These are phyloP conservation scores for Hypomyces rosellus DNA, from an alignment of 2,329 filamentous ascomycete species.

Conservation along the genomic window DNA sequence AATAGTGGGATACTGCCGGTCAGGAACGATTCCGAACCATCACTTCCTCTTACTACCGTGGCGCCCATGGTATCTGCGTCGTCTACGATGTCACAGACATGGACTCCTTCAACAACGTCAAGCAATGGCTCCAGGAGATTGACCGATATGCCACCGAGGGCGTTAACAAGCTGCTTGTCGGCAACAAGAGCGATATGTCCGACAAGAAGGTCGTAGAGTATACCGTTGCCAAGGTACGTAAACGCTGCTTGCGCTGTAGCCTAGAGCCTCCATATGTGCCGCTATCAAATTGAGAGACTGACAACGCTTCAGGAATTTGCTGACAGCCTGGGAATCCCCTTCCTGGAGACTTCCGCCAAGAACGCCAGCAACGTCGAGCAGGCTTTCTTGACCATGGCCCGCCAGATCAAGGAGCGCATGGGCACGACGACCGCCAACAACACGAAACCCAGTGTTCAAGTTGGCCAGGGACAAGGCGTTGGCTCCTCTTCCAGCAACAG, in stretches of 20 bases:
- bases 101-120: conserved; percentile 99
- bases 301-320: conserved; percentile 73
- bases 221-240: conserved; percentile 90
- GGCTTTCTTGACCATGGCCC: conserved; percentile 98
- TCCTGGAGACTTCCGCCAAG: conserved; percentile 99
- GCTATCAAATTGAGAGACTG: conserved; percentile 11
- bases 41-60: conserved; percentile 98
- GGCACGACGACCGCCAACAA: conserved; percentile 91
- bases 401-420: conserved; percentile 99
- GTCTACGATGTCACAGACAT: conserved; percentile 99
- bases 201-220: conserved; percentile 99
- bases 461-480: conserved; percentile 90
- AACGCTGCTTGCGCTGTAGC: conserved; percentile 1
- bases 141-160: conserved; percentile 98
- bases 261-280: not conserved
- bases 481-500: conserved; percentile 77
- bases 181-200: conserved; percentile 99
- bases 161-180: conserved; percentile 98
- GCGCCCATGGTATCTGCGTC: conserved; percentile 97
- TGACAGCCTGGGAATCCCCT: conserved; percentile 96
- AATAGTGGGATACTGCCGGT: conserved; percentile 95
- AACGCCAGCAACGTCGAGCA: conserved; percentile 99
- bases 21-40: conserved; percentile 99
- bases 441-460: conserved; percentile 97
- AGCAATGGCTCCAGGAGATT: conserved; percentile 99